Base-by-base conservation (phyloP, 306 rosid species). In the Leucaena leucocephala region DNA sequence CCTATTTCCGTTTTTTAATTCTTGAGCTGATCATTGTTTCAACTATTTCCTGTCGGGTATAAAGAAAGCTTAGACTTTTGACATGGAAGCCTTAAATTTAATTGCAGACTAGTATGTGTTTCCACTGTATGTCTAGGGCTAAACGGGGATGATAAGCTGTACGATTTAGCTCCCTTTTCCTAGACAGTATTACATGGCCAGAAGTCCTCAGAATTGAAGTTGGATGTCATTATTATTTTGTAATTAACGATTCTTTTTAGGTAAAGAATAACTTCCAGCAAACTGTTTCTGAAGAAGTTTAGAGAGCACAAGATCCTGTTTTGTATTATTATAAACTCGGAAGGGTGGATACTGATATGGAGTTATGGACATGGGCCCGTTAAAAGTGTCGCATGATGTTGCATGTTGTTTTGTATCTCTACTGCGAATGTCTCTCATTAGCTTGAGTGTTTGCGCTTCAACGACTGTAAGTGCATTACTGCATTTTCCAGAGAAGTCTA, bases 11-110 rank as follows among this genome's bases (percentile, higher is more conserved):
- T 38, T 7, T 54, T 55, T 65, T 16, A 66, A 44, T 59, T 36
- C 67, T 49, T 80, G 75, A 10, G 48, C 55, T 67, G 75, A 58
- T 79, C 71, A 79, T 76, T 79, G 72, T 76, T 50, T 74, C 36
- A 58, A 16, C 62, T 78, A 68, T 55, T 39, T 71, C 19, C 65
- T 85, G 49, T 69, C 15, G 22, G 49, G 69, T 71, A 42, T 52
- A 71, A 74, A 63, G 77, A 46, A 55, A 19, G 33, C 62, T 72
- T 50, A 19, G 54, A 44, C 21, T 34, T 63, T 71, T 52, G 39
- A 48, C 76, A 15, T 33, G 72, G 59, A 64, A 80, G 59, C 55
- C 66, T 71, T 64, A 58, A 55, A 68, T 66, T 34, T 76, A 42
- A 35, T 52, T 68, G 27, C 59, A 35, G 63, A 68, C 33, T 62